Evolutionary conservation across 768 basidiomycete species (phyloP).

Genomic region (Naganishia friedmannii): DNA sequence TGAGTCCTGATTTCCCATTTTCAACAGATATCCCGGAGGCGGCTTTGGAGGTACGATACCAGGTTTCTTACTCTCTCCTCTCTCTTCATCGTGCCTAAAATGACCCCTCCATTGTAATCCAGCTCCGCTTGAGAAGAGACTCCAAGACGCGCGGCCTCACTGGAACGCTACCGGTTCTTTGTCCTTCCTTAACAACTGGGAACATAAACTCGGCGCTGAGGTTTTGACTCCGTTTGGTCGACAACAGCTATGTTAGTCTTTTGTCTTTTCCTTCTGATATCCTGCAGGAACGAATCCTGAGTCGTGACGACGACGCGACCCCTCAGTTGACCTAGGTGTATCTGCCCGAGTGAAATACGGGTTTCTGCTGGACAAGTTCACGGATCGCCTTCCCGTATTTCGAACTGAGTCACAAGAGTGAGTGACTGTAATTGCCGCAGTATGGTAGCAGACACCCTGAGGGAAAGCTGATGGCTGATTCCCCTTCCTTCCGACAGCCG

Average conservation of each 20-base stretch:
- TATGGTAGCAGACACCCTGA: too few species aligned
- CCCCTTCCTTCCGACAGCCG: slow-evolving; percentile 54
- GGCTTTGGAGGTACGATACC: slow-evolving; percentile 29
- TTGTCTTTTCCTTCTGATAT: background rate
- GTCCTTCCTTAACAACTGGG: slow-evolving; percentile 77
- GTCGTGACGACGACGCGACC: too few species aligned
- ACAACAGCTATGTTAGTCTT: slow-evolving; percentile 64
- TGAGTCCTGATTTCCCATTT: slow-evolving; percentile 3
- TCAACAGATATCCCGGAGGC: slow-evolving; percentile 40
- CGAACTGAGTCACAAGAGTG: slow-evolving; percentile 69
- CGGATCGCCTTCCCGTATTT: slow-evolving; percentile 69
- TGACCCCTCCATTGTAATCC: background rate
- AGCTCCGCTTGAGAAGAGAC: slow-evolving; percentile 7
- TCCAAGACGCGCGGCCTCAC: slow-evolving; percentile 10
- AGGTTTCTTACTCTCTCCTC: background rate
- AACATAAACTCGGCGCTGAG: slow-evolving; percentile 84
- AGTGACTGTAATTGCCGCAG: slow-evolving; percentile 8
- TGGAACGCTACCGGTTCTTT: slow-evolving; percentile 61
- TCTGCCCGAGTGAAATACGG: slow-evolving; percentile 71
- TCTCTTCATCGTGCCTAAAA: background rate
- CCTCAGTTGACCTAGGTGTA: slow-evolving; percentile 63
- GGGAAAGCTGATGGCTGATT: background rate
- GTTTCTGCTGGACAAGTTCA: slow-evolving; percentile 69
- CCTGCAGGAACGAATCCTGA: background rate
- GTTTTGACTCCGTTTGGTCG: slow-evolving; percentile 80